Base-by-base conservation (phyloP, 2,329 filamentous ascomycete genomes). In the Dactylonectria estremocensis region DNA sequence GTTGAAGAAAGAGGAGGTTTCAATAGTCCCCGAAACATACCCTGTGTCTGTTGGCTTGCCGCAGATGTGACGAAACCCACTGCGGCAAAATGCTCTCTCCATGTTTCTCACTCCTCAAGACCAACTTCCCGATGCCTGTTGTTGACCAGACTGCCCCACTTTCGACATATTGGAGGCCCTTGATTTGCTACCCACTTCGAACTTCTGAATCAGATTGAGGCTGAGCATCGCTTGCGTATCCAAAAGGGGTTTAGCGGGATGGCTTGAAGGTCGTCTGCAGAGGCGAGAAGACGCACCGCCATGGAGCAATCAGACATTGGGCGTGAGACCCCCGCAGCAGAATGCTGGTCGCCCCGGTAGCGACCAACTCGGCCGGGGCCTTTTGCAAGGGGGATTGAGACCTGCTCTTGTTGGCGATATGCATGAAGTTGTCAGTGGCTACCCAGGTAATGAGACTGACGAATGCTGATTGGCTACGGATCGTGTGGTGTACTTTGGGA, bases 141-240 rank as follows among this genome's bases (percentile, higher is more conserved):
- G n/a, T 46, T 10, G 54, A 35, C 18, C 37, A 43, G 20, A 14
- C 16, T 16, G 43, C 43, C 48, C 65, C 50, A 65, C 52, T 46
- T 13, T 7, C 7, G 4, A 37, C 46, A 22, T 10, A 56, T 16
- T 20, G 16, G 46, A 28, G 24, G 4, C 24, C 56, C 20, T 49
- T n/a, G 16, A 57, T 66, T 68, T 45, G 66, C 53, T 49, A 22
- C 3, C 13, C 16, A 35, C n/a, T 10, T 45, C 14, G 53, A 58
- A 45, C 33, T 65, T 35, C 52, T 65, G 40, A 55, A 68, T 66
- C 58, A n/a, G 63, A 72, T 40, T 67, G 72, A 68, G 72, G 72
- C 71, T 69, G 72, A 74, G 72, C 69, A 71, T 33, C 22, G 37
- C 40, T 35, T 54, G 16, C 22, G 35, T 52, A n/a, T 56, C 71